A percentile compares a stretch with the other conserved stretches of the same genome.
phyloP scores from a whole-genome alignment of 1,284 basidiomycete species.

The Sporisorium scitamineum region DNA sequence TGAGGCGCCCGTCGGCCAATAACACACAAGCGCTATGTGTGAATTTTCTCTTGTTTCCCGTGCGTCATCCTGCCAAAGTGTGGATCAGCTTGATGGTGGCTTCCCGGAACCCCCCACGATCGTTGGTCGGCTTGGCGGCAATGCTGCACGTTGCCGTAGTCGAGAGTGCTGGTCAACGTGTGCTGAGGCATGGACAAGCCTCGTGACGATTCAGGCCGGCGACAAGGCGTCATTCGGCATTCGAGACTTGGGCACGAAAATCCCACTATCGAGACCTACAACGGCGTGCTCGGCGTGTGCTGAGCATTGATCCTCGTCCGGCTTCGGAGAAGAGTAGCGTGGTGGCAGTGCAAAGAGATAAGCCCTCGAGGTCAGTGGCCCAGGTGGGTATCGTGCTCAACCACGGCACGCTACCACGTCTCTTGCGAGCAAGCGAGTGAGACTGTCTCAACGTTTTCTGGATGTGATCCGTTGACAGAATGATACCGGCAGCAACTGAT shows the following conservation, averaged over 20 bases:
- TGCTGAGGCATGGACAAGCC: neutral
- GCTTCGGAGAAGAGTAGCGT: neutral
- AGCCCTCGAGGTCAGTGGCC: neutral
- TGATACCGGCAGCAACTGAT: neutral
- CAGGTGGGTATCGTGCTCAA: neutral
- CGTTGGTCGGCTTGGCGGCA: neutral
- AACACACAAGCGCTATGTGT: neutral
- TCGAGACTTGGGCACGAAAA: neutral
- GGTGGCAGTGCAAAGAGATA: slow-evolving; percentile 6
- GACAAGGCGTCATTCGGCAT: slow-evolving; percentile 2
- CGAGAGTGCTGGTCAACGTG: too few species aligned
- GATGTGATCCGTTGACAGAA: neutral
- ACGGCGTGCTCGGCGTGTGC: neutral
- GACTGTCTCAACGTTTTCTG: slow-evolving; percentile 6
- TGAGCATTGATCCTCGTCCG: too few species aligned
- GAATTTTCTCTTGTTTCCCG: neutral
- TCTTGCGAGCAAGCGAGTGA: neutral
- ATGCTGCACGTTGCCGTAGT: neutral
- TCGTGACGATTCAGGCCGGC: slow-evolving; percentile 1
- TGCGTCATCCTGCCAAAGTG: neutral
- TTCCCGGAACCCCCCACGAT: neutral
- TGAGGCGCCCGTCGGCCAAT: slow-evolving; percentile 1
- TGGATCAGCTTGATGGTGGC: neutral
- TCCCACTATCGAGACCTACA: neutral
- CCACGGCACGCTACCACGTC: neutral